Evolutionary conservation across 306 rosid genomes (phyloP), one percentile per base, ranked within the genome.

Genomic region (Medicago arabica): DNA sequence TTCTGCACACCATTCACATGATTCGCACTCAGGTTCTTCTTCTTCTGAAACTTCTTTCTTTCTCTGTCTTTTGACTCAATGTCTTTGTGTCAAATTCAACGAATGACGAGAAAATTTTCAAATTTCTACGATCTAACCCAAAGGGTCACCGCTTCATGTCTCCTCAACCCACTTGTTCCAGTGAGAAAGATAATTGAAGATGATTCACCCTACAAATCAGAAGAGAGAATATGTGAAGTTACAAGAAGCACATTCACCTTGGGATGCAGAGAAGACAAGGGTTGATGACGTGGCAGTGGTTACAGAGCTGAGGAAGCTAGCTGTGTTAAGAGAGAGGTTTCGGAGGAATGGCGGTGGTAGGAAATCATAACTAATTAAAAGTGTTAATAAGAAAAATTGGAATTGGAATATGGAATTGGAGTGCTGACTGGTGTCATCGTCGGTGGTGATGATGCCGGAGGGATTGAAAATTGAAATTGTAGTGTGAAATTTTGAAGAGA

Each of bases 81-180:
- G 3, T 28, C 67, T 31, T 21, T 1, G 43, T 60, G 2, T 69
- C 72, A 40, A 65, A 31, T 49, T 2, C 23, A 63, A 72, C 77
- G 73, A 80, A 95, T 95, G 99, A 86, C 91, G 18, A 78, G 88
- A 82, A 95, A 86, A 84, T 97, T 88, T 3, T 86, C 92, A 2
- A 95, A 90, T 80, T 90, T 95, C 88, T 81, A 97, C 80, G 88
- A 92, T 92, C 93, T 95, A 85, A 90, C 92, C 85, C 99, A 95
- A 77, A 80, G 99, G 74, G 93, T 95, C 77, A 78, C 97, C 0
- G 97, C 97, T 2, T 88, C 95, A 10, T 95, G 99, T 83, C 84
- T 95, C 79, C 96, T 95, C 15, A 96, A 95, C 60, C 99, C 99
- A 4, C 97, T 95, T 28, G 89, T 86, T 44, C 71, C 62, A 34